Evolutionary conservation across 257 asterid species (phyloP), one percentile per base, ranked within the genome.

Genomic region (Catharanthus roseus): DNA sequence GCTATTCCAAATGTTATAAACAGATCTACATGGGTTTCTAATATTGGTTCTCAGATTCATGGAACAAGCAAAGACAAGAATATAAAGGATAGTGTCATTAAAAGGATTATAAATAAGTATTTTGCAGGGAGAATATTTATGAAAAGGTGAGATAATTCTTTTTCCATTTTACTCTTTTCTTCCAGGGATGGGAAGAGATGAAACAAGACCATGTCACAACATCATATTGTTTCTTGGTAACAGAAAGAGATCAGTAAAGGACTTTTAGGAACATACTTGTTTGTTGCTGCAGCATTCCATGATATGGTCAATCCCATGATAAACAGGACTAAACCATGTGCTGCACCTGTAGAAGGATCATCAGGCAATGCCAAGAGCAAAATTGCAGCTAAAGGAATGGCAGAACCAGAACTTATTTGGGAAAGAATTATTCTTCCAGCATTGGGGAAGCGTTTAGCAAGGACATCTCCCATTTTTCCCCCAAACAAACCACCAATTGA

Each of bases 221-320:
- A 29, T 3, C 6, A 36, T 6, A 36, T 34, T 58, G 73, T 28
- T 41, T n/a, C 68, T 26, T 41, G 29, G 57, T 49, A 23, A 13
- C 18, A 65, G 24, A 69, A n/a, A 38, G n/a, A 49, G 54, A 45
- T 6, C 12, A 3, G 49, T 26, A 29, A 2, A n/a, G 42, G 58
- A 62, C 41, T 12, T 18, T 31, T 21, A 45, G n/a, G n/a, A n/a
- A 77, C 87, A 0, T 87, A 93, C 98, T 86, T 86, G 90, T 90
- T 93, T 56, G 98, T 85, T 9, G 98, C 96, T 2, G 95, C 90
- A 77, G 82, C 92, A 75, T 89, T 87, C 98, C 98, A 93, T 57
- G 96, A 82, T 60, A 83, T 75, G 80, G 72, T 68, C 1, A 87
- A 83, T 66, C 98, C 97, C 90, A 85, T 86, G 70, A 89, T 42